Percentiles rank a stretch among this genome's conserved stretches.
phyloP scores from a whole-genome alignment of 441 rosid genomes.

The Viola pubescens region DNA sequence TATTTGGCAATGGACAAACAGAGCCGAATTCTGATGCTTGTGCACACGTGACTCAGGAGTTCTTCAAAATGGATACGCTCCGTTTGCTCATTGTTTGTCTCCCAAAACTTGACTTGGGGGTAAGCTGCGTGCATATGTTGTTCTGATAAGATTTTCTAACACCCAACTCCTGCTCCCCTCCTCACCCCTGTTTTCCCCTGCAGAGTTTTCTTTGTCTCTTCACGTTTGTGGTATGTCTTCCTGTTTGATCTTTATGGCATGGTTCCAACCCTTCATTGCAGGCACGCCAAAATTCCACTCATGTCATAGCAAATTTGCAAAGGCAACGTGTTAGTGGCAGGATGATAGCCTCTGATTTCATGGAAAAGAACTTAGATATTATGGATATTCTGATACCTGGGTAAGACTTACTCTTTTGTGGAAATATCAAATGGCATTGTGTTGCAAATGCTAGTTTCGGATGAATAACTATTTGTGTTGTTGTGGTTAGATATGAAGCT shows the following conservation, averaged over 20 bases:
- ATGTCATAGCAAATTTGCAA: constrained; percentile 84
- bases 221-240: not conserved
- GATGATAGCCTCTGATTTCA: constrained; percentile 65
- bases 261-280: constrained; percentile 16
- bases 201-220: not conserved
- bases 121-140: constrained; percentile 13
- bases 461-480: constrained; percentile 6
- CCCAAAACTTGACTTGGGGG: constrained; percentile 79
- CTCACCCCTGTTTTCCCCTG: not conserved
- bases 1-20: constrained; percentile 71
- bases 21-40: constrained; percentile 89
- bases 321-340: constrained; percentile 72
- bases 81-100: constrained; percentile 64
- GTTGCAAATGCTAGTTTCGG: not conserved
- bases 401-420: constrained; percentile 23
- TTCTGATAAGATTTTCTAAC: too few species aligned
- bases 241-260: constrained; percentile 1
- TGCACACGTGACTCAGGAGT: constrained; percentile 74
- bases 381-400: constrained; percentile 66
- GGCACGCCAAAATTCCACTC: constrained; percentile 92
- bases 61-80: constrained; percentile 59
- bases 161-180: too few species aligned
- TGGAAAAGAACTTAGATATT: constrained; percentile 67
- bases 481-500: constrained; percentile 47
- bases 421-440: not conserved